Evolutionary conservation across 225 moss, liverwort and hornwort species (phyloP).

Genomic region (Polytrichum commune): DNA sequence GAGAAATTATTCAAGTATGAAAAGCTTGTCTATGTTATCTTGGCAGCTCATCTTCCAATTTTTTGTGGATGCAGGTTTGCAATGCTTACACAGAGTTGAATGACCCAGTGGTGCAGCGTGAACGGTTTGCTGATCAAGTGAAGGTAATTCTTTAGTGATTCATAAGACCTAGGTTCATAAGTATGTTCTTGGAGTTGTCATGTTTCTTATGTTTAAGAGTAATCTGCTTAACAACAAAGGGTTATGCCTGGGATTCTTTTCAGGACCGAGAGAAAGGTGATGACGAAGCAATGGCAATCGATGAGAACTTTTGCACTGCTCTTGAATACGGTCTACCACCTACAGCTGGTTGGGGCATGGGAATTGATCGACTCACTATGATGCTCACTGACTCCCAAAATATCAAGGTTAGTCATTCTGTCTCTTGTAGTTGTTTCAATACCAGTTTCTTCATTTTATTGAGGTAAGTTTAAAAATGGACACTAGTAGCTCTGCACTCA

Average conservation of each 20-base stretch:
- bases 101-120: slow-evolving; percentile 88
- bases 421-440: neutral
- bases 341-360: slow-evolving; percentile 95
- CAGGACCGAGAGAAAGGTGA: slow-evolving; percentile 88
- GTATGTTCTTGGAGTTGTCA: too few relatives aligned
- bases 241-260: slow-evolving; percentile 1
- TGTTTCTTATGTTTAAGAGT: too few relatives aligned
- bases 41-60: neutral
- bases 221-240: too few relatives aligned
- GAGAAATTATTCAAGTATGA: neutral
- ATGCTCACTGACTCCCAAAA: slow-evolving; percentile 85
- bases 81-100: slow-evolving; percentile 98
- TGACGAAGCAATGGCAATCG: slow-evolving; percentile 94
- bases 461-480: too few relatives aligned
- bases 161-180: too few relatives aligned
- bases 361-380: slow-evolving; percentile 87
- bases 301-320: slow-evolving; percentile 81
- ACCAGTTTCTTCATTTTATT: too few relatives aligned
- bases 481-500: too few relatives aligned
- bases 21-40: neutral
- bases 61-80: slow-evolving; percentile 53
- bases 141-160: slow-evolving; percentile 39
- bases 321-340: slow-evolving; percentile 92
- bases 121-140: slow-evolving; percentile 86
- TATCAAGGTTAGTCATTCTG: slow-evolving; percentile 56